phyloP scores from a whole-genome alignment of 1,284 basidiomycete genomes.

The Naganishia liquefaciens region DNA sequence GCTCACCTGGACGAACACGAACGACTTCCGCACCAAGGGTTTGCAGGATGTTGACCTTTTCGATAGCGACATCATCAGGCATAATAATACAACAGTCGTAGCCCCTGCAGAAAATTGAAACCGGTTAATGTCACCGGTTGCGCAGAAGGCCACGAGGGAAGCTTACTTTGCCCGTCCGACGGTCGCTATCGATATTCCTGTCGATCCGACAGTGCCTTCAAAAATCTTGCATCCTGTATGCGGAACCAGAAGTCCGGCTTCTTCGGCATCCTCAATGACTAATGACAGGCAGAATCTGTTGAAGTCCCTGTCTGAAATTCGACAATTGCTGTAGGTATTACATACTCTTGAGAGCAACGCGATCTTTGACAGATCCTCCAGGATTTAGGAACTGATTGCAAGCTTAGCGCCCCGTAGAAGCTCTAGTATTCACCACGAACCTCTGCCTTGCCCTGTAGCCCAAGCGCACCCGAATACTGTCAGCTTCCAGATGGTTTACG shows the following conservation, averaged over 20 bases:
- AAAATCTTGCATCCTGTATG: constrained; percentile 91
- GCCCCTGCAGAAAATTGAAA: constrained; percentile 51
- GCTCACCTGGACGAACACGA: constrained; percentile 66
- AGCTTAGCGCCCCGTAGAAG: constrained; percentile 13
- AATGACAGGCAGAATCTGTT: not conserved
- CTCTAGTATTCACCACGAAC: constrained; percentile 52
- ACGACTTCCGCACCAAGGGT: constrained; percentile 86
- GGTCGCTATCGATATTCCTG: constrained; percentile 94
- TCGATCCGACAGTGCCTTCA: constrained; percentile 96
- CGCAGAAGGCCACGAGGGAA: not conserved
- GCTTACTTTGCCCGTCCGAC: constrained; percentile 80
- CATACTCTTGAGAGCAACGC: constrained; percentile 85
- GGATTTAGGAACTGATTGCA: constrained; percentile 80
- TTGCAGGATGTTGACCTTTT: constrained; percentile 79
- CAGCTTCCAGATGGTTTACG: not conserved
- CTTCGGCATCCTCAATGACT: constrained; percentile 95
- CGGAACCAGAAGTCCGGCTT: constrained; percentile 76
- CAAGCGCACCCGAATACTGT: not conserved
- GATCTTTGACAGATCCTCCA: constrained; percentile 95
- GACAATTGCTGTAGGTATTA: constrained; percentile 26
- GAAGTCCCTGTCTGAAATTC: not conserved
- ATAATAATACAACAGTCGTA: constrained; percentile 70
- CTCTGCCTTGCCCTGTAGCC: constrained; percentile 80
- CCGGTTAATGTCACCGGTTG: not conserved
- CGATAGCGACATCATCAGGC: constrained; percentile 89